phyloP scores from a whole-genome alignment of 495 filamentous ascomycete species.

The Aspergillus homomorphus region DNA sequence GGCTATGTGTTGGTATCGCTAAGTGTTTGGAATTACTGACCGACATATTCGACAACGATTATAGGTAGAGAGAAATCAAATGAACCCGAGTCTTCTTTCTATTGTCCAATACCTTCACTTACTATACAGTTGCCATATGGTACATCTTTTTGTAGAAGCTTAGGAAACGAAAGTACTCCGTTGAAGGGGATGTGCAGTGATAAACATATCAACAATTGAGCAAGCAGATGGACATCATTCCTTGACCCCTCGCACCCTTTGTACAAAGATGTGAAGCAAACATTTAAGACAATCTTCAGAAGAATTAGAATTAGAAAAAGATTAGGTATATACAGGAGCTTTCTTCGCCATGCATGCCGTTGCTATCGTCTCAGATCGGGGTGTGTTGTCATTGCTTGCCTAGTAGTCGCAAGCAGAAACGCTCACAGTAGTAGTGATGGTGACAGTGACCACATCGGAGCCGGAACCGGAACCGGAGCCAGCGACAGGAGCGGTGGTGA shows the following conservation, averaged over 20 bases:
- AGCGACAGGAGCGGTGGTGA: slow-evolving; percentile 11
- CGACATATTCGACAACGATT: no score
- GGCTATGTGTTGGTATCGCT: no score
- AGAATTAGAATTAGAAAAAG: slow-evolving; percentile 35
- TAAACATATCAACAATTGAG: slow-evolving; percentile 17
- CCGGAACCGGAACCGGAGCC: slow-evolving; percentile 7
- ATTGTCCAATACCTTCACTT: neutral
- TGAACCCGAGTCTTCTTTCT: no score
- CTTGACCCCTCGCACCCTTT: neutral
- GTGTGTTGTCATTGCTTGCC: neutral
- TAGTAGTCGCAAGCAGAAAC: slow-evolving; percentile 28
- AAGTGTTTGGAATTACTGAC: no score
- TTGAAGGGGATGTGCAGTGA: slow-evolving; percentile 25
- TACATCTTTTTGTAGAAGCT: slow-evolving; percentile 8
- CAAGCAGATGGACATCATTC: slow-evolving; percentile 9
- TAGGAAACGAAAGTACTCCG: slow-evolving; percentile 38
- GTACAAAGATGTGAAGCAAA: neutral
- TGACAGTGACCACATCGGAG: slow-evolving; percentile 16
- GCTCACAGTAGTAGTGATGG: slow-evolving; percentile 33
- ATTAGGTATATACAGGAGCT: slow-evolving; percentile 40
- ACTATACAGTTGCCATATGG: slow-evolving; percentile 8
- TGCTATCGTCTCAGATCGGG: slow-evolving; percentile 21
- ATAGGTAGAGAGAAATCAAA: no score
- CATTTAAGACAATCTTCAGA: slow-evolving; percentile 6
- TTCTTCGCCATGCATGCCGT: slow-evolving; percentile 21